Evolutionary conservation across 1,284 basidiomycete species (phyloP).

Genomic region (Irpex sp.): DNA sequence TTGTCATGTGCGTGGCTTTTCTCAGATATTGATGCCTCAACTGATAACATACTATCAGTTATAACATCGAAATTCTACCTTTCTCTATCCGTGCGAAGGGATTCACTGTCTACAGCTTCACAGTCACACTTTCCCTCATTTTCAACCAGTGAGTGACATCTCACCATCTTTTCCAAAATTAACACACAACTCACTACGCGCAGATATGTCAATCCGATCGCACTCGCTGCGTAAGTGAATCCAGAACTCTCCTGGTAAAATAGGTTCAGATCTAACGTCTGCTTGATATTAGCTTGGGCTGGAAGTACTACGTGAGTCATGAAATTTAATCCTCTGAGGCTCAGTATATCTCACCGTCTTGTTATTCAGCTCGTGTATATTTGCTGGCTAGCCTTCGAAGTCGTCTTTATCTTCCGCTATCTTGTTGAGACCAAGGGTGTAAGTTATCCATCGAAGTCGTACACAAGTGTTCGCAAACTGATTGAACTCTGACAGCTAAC

Average conservation of each 20-base stretch:
- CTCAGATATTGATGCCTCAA: too few species aligned
- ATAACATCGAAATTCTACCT: slow-evolving; percentile 59
- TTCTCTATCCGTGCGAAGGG: slow-evolving; percentile 59
- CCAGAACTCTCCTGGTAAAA: not conserved
- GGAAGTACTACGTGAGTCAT: slow-evolving; percentile 33
- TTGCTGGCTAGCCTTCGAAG: slow-evolving; percentile 42
- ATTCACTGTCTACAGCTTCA: slow-evolving; percentile 52
- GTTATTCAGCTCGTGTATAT: slow-evolving; percentile 26
- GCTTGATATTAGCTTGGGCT: slow-evolving; percentile 21
- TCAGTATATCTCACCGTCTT: not conserved
- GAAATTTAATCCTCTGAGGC: not conserved
- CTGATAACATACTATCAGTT: slow-evolving; percentile 22
- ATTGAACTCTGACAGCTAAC: slow-evolving; percentile 19
- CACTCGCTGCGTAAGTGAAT: slow-evolving; percentile 28
- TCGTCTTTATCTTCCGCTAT: slow-evolving; percentile 52
- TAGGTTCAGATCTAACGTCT: too few species aligned
- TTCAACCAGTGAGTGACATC: slow-evolving; percentile 50
- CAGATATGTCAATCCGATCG: slow-evolving; percentile 41
- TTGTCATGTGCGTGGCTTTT: slow-evolving; percentile 36
- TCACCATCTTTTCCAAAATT: not conserved
- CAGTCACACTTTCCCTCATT: slow-evolving; percentile 46
- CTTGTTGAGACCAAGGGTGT: slow-evolving; percentile 42
- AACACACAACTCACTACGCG: not conserved
- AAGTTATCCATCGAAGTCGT: slow-evolving; percentile 1
- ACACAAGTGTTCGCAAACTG: not conserved